Evolutionary conservation across 495 filamentous ascomycete species (phyloP).

Genomic region (Penicillium daleae): DNA sequence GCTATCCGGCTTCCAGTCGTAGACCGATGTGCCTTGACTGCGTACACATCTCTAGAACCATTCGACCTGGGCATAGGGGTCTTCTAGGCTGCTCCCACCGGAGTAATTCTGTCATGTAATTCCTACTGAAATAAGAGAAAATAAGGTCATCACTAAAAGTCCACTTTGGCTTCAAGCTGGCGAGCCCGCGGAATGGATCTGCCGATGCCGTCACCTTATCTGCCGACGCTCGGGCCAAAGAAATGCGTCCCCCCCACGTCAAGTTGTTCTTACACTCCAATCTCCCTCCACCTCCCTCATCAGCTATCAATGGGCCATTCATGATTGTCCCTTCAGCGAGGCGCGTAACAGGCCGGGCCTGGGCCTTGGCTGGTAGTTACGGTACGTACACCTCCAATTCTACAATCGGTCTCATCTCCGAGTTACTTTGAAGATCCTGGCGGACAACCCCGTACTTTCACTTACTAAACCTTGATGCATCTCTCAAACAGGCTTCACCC

Average conservation of each 20-base stretch:
- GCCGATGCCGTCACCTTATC: conserved; percentile 30
- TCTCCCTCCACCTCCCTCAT: conserved; percentile 3
- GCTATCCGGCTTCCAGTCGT: background rate
- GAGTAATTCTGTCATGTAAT: background rate
- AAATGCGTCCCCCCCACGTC: conserved; percentile 22
- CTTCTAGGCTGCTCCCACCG: background rate
- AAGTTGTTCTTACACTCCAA: conserved; percentile 13
- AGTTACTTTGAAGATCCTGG: conserved; percentile 9
- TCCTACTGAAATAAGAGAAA: background rate
- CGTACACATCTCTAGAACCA: background rate
- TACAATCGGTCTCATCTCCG: conserved; percentile 27
- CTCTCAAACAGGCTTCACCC: conserved; percentile 28
- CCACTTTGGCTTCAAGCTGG: background rate
- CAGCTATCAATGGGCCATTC: conserved; percentile 44
- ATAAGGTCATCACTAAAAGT: background rate
- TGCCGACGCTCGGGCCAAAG: conserved; percentile 36
- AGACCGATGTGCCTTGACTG: background rate
- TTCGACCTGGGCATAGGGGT: background rate
- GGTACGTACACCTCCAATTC: conserved; percentile 33
- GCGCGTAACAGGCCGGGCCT: conserved; percentile 48
- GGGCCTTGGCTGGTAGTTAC: conserved; percentile 42
- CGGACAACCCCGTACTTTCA: conserved; percentile 8
- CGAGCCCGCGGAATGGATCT: conserved; percentile 21
- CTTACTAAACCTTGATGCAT: conserved; percentile 18
- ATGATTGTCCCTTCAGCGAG: conserved; percentile 48